phyloP scores from a whole-genome alignment of 768 basidiomycete genomes.

The Tulasnella sp. region DNA sequence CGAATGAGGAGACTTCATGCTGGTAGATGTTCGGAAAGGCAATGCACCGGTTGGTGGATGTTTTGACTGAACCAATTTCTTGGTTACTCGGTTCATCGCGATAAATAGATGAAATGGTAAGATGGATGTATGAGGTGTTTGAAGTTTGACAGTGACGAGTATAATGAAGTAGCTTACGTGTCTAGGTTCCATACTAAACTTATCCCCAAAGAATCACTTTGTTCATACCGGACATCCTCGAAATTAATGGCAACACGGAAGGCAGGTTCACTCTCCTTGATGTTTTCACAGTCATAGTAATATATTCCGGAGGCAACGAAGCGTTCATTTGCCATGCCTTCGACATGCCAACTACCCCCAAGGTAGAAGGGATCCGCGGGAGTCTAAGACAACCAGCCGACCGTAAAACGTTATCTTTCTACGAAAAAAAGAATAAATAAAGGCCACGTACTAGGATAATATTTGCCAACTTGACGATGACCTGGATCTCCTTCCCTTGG shows the following conservation, averaged over 20 bases:
- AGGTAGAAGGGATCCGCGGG: slow-evolving; percentile 48
- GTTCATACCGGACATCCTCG: slow-evolving; percentile 33
- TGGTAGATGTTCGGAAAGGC: slow-evolving; percentile 28
- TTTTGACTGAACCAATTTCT: background rate
- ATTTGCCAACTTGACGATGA: slow-evolving; percentile 45
- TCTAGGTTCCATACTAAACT: slow-evolving; percentile 48
- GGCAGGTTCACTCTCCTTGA: slow-evolving; percentile 37
- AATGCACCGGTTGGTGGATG: slow-evolving; percentile 15
- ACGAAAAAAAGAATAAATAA: background rate
- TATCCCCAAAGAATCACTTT: slow-evolving; percentile 36
- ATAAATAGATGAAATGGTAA: background rate
- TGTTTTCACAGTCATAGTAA: slow-evolving; percentile 37
- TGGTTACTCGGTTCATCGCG: background rate
- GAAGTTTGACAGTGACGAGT: background rate
- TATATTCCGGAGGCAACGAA: slow-evolving; percentile 36
- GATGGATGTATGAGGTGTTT: slow-evolving; percentile 35
- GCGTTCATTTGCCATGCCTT: slow-evolving; percentile 39
- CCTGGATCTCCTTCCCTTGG: slow-evolving; percentile 40
- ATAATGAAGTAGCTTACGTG: background rate
- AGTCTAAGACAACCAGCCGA: background rate
- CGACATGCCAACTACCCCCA: slow-evolving; percentile 48
- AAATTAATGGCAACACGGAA: slow-evolving; percentile 36
- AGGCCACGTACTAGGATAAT: slow-evolving; percentile 43
- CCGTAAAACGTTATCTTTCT: too few species aligned
- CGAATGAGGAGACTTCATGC: slow-evolving; percentile 17